Percentiles rank a stretch among this genome's conserved stretches.
These are phyloP conservation scores for Lupinus albus DNA, from an alignment of 306 rosid species.

Conservation along the genomic window DNA sequence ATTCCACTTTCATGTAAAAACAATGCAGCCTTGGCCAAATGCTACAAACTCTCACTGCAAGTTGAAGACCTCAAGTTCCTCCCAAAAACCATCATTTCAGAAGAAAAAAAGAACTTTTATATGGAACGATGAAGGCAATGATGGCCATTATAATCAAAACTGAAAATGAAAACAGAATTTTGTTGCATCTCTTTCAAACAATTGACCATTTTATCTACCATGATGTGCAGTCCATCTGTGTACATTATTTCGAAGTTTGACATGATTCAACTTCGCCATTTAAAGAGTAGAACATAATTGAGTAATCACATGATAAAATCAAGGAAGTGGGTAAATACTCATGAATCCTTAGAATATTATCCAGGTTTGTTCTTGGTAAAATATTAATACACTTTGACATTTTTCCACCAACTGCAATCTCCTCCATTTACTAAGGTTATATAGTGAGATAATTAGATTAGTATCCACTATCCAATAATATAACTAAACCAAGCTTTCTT, in stretches of 20 bases:
- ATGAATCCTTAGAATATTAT: not conserved
- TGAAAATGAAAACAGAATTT: conserved; percentile 4
- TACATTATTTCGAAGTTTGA: conserved; percentile 6
- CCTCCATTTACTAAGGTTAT: conserved; percentile 13
- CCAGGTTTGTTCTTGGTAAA: not conserved
- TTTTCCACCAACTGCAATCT: conserved; percentile 18
- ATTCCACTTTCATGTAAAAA: not conserved
- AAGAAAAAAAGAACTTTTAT: not conserved
- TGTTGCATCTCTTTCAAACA: conserved; percentile 12
- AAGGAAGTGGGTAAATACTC: conserved; percentile 10
- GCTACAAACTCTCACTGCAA: not conserved
- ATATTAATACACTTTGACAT: not conserved
- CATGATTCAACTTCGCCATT: not conserved
- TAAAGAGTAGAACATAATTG: not conserved
- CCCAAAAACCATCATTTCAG: conserved; percentile 18
- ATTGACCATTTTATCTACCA: not conserved
- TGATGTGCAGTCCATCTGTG: not conserved
- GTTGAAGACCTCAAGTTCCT: not conserved
- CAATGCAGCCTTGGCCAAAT: not conserved
- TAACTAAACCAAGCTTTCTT: conserved; percentile 9
- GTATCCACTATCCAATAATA: not conserved
- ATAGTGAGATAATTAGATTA: not conserved
- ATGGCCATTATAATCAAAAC: conserved; percentile 16
- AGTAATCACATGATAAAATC: conserved; percentile 9
- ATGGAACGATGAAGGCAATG: not conserved